Conservation (phyloP, 78 protist species). For the Isochrysis galbana region DNA sequence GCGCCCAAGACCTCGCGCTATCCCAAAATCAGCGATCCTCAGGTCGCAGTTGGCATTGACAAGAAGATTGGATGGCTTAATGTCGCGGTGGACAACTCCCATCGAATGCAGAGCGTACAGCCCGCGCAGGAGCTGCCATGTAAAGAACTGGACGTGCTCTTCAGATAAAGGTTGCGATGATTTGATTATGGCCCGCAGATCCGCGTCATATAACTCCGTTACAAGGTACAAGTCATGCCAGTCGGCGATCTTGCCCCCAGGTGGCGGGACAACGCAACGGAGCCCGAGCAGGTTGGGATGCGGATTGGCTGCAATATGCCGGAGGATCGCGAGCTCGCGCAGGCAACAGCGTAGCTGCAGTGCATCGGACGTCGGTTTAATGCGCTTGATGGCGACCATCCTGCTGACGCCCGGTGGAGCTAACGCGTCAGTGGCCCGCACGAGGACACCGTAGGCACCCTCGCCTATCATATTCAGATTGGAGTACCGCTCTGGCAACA, state of each 20-base stretch:
- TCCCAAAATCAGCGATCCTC: conserved; percentile 81
- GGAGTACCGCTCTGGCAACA: neutral
- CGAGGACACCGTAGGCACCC: conserved; percentile 41
- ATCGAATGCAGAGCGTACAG: conserved; percentile 1
- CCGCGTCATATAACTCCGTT: neutral
- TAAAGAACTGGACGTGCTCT: neutral
- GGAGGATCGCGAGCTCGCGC: conserved; percentile 13
- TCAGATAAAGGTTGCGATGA: neutral
- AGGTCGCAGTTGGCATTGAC: conserved; percentile 56
- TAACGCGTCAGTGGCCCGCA: neutral
- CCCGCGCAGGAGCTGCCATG: conserved; percentile 44
- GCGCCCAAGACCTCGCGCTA: conserved; percentile 68
- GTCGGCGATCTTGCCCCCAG: neutral
- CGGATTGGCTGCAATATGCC: neutral
- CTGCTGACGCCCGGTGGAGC: neutral
- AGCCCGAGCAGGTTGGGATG: neutral
- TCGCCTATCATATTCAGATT: neutral
- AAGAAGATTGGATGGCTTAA: conserved; percentile 81
- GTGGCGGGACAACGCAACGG: neutral
- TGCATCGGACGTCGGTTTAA: neutral
- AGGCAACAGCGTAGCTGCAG: neutral
- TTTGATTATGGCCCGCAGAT: neutral
- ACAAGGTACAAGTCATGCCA: neutral
- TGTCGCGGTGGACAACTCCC: conserved; percentile 44
- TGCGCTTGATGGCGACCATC: conserved; percentile 31